Base-by-base conservation (phyloP, 768 basidiomycete genomes). In the Russula griseocarnosa region DNA sequence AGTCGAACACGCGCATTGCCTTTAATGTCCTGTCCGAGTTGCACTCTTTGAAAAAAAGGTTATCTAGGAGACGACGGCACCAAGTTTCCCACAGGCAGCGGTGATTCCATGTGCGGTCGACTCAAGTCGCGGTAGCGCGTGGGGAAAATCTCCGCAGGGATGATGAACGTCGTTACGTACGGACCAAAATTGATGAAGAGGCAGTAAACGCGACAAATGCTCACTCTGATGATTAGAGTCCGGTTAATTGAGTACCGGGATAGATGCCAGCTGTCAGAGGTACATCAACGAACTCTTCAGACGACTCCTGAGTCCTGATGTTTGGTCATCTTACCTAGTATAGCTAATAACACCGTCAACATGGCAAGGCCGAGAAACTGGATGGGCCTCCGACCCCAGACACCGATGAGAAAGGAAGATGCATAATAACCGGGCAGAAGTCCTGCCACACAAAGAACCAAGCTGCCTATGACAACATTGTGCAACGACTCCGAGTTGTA, bases 351-450 rank as follows among this genome's bases (percentile, higher is more conserved):
- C 52, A 84, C 69, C 34, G 87, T 86, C 65, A 92, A 82, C 30
- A 84, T 34, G 59, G 61, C 74, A 78, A 92, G 92, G 36, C 90
- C 90, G 81, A 89, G 82, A 46, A 88, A 76, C 71, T 92, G 90
- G 55, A 92, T 86, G 54, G 87, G 86, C 76, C 86, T 91, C 72
- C 91, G 84, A 36, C 92, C 91, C 87, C 88, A 90, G 1, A 69
- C 67, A 69, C 92, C 92, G 66, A 94, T 84, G 69, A 91, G 70
- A 38, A 88, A 69, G 73, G 84, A 78, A 76, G 82, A 71, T 40
- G 69, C 77, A 76, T 81, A 90, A 76, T 92, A 92, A 22, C 90
- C 90, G 1, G 91, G 92, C 67, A 94, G 84, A 70, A 92, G 81
- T 40, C 92, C 92, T 36, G 87, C 90, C 44, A 79, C 83, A 3